Conservation (phyloP, 208 protist genomes). For the Trypanosoma conorhini region DNA sequence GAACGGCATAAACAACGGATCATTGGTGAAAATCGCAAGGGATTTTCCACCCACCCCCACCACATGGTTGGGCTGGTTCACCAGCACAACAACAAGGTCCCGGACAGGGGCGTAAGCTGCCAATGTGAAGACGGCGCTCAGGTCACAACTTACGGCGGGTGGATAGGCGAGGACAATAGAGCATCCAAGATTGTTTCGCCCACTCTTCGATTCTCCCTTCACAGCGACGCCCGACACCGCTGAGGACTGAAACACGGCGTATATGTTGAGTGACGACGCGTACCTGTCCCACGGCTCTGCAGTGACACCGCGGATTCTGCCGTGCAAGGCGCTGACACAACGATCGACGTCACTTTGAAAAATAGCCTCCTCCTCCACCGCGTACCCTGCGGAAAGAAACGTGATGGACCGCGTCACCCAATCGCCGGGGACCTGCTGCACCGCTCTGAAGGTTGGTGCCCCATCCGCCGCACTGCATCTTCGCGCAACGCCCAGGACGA, state of each 20-base stretch:
- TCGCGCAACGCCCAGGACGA: not conserved
- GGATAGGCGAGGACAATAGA: slow-evolving; percentile 38
- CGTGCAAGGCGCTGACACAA: slow-evolving; percentile 37
- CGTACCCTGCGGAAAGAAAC: slow-evolving; percentile 67
- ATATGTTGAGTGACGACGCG: slow-evolving; percentile 47
- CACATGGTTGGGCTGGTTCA: slow-evolving; percentile 39
- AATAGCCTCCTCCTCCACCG: slow-evolving; percentile 6
- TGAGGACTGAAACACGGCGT: slow-evolving; percentile 60
- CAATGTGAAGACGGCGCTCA: slow-evolving; percentile 29
- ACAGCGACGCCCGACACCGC: slow-evolving; percentile 17
- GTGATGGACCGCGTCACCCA: slow-evolving; percentile 47
- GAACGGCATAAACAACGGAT: slow-evolving; percentile 45
- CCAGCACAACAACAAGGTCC: slow-evolving; percentile 60
- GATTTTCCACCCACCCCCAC: slow-evolving; percentile 36
- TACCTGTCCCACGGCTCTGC: slow-evolving; percentile 65
- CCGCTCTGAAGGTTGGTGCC: slow-evolving; percentile 1
- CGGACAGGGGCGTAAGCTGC: slow-evolving; percentile 31
- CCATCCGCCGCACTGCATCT: not conserved
- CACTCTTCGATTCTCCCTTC: not conserved
- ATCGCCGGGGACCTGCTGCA: slow-evolving; percentile 34
- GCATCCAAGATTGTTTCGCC: slow-evolving; percentile 51
- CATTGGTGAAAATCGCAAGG: slow-evolving; percentile 52
- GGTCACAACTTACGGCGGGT: slow-evolving; percentile 41
- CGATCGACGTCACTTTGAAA: slow-evolving; percentile 50
- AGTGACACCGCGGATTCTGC: slow-evolving; percentile 39